phyloP scores from a whole-genome alignment of 2,329 filamentous ascomycete species.

The Cordyceps fumosorosea region DNA sequence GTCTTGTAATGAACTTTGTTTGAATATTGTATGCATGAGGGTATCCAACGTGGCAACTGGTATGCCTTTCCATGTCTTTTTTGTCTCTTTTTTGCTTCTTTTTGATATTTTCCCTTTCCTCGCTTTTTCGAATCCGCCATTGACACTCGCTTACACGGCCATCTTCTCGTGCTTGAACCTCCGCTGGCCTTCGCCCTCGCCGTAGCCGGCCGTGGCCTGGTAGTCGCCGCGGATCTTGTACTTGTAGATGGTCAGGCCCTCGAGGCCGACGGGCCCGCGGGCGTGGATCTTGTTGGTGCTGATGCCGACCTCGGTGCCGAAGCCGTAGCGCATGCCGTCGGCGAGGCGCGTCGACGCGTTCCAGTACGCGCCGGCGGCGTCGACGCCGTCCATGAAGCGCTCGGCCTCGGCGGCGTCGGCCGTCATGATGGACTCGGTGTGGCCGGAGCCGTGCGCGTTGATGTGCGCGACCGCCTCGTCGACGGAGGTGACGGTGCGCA shows the following conservation, averaged over 20 bases:
- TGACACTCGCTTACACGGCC: slow-evolving; percentile 32
- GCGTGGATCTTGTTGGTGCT: slow-evolving; percentile 98
- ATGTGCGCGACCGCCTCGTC: slow-evolving; percentile 78
- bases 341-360: slow-evolving; percentile 92
- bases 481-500: slow-evolving; percentile 68
- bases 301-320: slow-evolving; percentile 96
- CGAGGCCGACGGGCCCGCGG: slow-evolving; percentile 84
- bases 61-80: slow-evolving; percentile 12
- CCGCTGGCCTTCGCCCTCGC: slow-evolving; percentile 53
- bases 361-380: slow-evolving; percentile 93
- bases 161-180: slow-evolving; percentile 53
- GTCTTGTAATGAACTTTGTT: neutral
- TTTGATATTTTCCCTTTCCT: neutral
- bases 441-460: slow-evolving; percentile 85
- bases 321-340: slow-evolving; percentile 94
- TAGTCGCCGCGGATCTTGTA: slow-evolving; percentile 82
- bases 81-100: slow-evolving; percentile 2
- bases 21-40: neutral
- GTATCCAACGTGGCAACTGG: slow-evolving; percentile 11
- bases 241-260: slow-evolving; percentile 95
- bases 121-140: too few relatives aligned
- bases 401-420: slow-evolving; percentile 61
- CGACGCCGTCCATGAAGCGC: slow-evolving; percentile 75
- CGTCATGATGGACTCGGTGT: slow-evolving; percentile 89
- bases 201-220: slow-evolving; percentile 74